Conservation (phyloP, 2,329 filamentous ascomycete species). For the Incumbomyces lentus region DNA sequence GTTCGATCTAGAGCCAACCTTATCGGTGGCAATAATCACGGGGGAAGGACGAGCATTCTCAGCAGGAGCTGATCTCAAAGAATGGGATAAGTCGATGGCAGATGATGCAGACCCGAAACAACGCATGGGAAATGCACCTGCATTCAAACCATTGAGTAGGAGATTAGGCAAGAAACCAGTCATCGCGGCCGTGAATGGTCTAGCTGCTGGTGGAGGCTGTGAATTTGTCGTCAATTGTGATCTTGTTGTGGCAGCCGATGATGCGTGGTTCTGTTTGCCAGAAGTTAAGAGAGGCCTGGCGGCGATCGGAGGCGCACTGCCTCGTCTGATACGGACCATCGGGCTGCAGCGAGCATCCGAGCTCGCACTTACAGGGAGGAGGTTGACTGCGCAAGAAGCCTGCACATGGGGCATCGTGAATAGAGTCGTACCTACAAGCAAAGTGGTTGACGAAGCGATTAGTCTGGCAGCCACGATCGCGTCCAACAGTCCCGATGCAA, state of each 20-base stretch:
- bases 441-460: slow-evolving; percentile 36
- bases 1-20: slow-evolving; percentile 33
- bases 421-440: slow-evolving; percentile 16
- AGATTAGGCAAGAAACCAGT: slow-evolving; percentile 61
- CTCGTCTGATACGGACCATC: slow-evolving; percentile 54
- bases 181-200: slow-evolving; percentile 63
- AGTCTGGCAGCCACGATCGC: slow-evolving; percentile 52
- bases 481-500: slow-evolving; percentile 59
- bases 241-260: slow-evolving; percentile 49
- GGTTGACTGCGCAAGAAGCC: slow-evolving; percentile 49
- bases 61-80: slow-evolving; percentile 36
- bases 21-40: slow-evolving; percentile 33
- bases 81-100: slow-evolving; percentile 25
- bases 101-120: neutral
- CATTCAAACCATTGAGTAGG: slow-evolving; percentile 38
- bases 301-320: slow-evolving; percentile 58
- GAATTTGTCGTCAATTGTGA: slow-evolving; percentile 67
- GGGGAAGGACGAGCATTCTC: slow-evolving; percentile 35
- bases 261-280: slow-evolving; percentile 55
- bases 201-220: slow-evolving; percentile 63
- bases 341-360: slow-evolving; percentile 59
- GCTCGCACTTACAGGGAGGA: slow-evolving; percentile 57
- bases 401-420: slow-evolving; percentile 56
- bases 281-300: slow-evolving; percentile 62
- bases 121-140: slow-evolving; percentile 20